A percentile compares a stretch with the other conserved stretches of the same genome.
phyloP scores from a whole-genome alignment of 2,329 filamentous ascomycete genomes.

The Ophiocordyceps camponoti-saundersi region DNA sequence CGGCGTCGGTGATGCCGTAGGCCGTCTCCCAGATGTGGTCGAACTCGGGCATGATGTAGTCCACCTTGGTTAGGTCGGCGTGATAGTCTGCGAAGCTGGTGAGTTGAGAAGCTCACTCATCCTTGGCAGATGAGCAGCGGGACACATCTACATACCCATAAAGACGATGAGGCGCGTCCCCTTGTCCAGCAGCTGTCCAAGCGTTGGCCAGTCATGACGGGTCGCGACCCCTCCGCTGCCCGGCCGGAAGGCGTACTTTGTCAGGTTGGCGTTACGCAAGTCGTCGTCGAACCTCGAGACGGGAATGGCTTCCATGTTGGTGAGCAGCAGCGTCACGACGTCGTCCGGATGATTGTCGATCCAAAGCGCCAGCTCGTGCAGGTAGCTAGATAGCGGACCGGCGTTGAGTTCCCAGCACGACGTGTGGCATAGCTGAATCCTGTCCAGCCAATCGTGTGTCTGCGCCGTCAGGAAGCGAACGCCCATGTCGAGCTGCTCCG shows the following conservation, averaged over 20 bases:
- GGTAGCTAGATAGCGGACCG: slow-evolving; percentile 36
- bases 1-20: slow-evolving; percentile 42
- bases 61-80: slow-evolving; percentile 27
- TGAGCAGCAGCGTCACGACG: slow-evolving; percentile 45
- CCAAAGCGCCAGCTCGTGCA: slow-evolving; percentile 42
- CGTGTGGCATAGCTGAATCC: slow-evolving; percentile 47
- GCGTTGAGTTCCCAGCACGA: slow-evolving; percentile 41
- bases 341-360: slow-evolving; percentile 40
- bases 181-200: slow-evolving; percentile 44
- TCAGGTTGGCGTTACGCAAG: slow-evolving; percentile 38
- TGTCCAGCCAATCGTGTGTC: slow-evolving; percentile 34
- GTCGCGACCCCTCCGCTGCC: slow-evolving; percentile 13
- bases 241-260: slow-evolving; percentile 38
- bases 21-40: slow-evolving; percentile 56
- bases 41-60: slow-evolving; percentile 49
- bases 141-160: slow-evolving; percentile 30
- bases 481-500: slow-evolving; percentile 40
- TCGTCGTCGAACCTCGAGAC: slow-evolving; percentile 35
- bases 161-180: slow-evolving; percentile 53
- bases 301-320: slow-evolving; percentile 41
- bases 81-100: slow-evolving; percentile 36
- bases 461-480: slow-evolving; percentile 49
- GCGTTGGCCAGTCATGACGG: slow-evolving; percentile 49
- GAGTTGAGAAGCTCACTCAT: not conserved
- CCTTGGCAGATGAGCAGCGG: not conserved